A percentile compares a stretch with the other conserved stretches of the same genome.
These are phyloP conservation scores for Cystoderma amianthinum DNA, from an alignment of 768 basidiomycete species.

Conservation along the genomic window DNA sequence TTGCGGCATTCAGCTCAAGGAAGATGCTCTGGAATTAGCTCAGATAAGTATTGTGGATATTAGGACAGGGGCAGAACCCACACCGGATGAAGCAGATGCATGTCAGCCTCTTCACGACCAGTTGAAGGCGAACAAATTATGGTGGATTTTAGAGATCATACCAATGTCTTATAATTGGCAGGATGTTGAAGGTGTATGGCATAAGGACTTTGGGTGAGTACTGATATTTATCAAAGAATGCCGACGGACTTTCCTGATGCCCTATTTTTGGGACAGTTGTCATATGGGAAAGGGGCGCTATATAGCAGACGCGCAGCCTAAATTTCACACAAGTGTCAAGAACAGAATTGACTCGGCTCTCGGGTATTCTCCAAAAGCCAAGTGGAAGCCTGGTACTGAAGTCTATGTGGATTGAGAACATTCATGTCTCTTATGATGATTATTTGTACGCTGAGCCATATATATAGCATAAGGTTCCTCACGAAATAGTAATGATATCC, in stretches of 20 bases:
- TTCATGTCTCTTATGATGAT: background rate
- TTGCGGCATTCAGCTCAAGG: constrained; percentile 58
- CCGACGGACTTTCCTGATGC: background rate
- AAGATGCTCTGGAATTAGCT: constrained; percentile 33
- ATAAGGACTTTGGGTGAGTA: constrained; percentile 45
- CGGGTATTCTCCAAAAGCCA: constrained; percentile 54
- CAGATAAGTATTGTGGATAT: constrained; percentile 22
- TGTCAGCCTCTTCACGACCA: constrained; percentile 48
- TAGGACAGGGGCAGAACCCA: constrained; percentile 3
- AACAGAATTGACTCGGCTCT: constrained; percentile 42
- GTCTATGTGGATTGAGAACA: constrained; percentile 28
- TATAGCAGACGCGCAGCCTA: constrained; percentile 37
- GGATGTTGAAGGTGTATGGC: constrained; percentile 48
- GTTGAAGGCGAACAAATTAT: constrained; percentile 33
- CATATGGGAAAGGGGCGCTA: constrained; percentile 53
- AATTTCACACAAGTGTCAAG: constrained; percentile 60
- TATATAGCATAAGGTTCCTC: no score
- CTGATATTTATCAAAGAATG: background rate
- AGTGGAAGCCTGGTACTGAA: constrained; percentile 39
- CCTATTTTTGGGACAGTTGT: constrained; percentile 21
- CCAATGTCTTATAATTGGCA: constrained; percentile 52
- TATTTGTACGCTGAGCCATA: no score
- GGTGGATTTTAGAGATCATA: constrained; percentile 73
- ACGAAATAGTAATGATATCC: no score
- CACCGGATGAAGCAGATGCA: constrained; percentile 21